Percentiles rank a stretch among this genome's conserved stretches.
Conservation (phyloP, 805 yeast species). For the Babjeviella inositovora region DNA sequence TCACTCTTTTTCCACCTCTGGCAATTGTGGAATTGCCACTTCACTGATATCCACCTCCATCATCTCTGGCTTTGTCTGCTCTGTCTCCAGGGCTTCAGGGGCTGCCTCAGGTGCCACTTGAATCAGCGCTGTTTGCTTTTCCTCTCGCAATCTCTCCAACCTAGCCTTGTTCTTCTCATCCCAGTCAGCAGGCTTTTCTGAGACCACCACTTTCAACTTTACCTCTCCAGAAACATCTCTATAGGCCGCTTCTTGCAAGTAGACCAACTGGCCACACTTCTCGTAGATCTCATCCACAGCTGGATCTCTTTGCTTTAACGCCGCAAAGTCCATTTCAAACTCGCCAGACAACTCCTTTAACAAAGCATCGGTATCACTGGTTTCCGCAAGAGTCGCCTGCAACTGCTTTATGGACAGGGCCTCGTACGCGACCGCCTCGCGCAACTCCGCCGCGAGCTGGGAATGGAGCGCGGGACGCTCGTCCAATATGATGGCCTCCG, state of each 20-base stretch:
- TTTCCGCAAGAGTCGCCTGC: neutral
- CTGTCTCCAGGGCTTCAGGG: too few species aligned
- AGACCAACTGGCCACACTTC: neutral
- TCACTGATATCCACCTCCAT: neutral
- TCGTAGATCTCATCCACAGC: neutral
- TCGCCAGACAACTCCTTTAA: neutral
- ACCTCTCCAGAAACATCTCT: neutral
- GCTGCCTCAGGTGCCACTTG: too few species aligned
- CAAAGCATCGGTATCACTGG: neutral
- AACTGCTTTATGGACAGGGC: neutral
- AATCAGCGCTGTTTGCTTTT: too few species aligned
- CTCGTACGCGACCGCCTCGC: neutral
- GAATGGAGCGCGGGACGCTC: too few species aligned
- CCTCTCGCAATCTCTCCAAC: too few species aligned
- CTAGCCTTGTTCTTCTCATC: too few species aligned
- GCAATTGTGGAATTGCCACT: neutral
- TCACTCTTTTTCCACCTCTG: neutral
- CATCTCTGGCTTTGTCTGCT: neutral
- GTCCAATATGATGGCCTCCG: neutral
- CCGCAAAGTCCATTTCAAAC: neutral
- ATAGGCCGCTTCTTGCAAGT: neutral
- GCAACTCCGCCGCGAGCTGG: too few species aligned
- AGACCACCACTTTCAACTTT: conserved; percentile 1
- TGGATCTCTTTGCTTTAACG: neutral
- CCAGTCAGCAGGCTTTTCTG: too few species aligned